Base-by-base conservation (phyloP, 176 grass and related monocot genomes). In the Lolium perenne region DNA sequence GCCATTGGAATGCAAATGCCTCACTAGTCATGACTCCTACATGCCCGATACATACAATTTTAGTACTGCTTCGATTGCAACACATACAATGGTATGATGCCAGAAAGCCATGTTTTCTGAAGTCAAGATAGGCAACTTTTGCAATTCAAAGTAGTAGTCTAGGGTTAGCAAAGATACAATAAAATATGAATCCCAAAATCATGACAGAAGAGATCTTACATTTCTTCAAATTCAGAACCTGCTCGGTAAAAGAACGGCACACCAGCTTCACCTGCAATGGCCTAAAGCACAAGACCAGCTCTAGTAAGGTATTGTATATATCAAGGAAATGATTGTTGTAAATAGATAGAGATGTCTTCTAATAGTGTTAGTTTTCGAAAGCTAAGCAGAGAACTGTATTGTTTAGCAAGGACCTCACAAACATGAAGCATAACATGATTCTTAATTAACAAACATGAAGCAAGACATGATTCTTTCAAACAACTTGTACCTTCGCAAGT, bases 201-300 rank as follows among this genome's bases (percentile, higher is more conserved):
- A 76, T 48, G 25, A 45, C n/a, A 76, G 4, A 84, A 70, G 69
- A 55, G 69, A 69, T 62, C 97, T 97, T 99, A 99, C 97, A 99
- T 99, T 91, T 99, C 97, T 87, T 99, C 97, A 76, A 99, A 99
- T 91, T 99, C 97, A 45, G 97, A 99, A 89, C 97, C 97, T 87
- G 97, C 97, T 87, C 92, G 89, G 55, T 99, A 99, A 92, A 99
- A 99, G 86, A 99, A 99, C 55, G 97, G 97, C 62, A 99, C 97
- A 32, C 90, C 97, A 74, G 97, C 94, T 94, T 99, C 97, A 87
- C 97, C 97, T 89, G 97, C 97, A 83, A 99, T 97, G 84, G 97
- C 97, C 97, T 99, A 77, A 83, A 80, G 67, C 74, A 86, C 55
- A 85, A 93, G 38, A 46, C 0, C 43, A 74, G 55, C 47, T 71